A percentile compares a stretch with the other conserved stretches of the same genome.
Conservation (phyloP, 257 asterid genomes). For the Petunia secreta region DNA sequence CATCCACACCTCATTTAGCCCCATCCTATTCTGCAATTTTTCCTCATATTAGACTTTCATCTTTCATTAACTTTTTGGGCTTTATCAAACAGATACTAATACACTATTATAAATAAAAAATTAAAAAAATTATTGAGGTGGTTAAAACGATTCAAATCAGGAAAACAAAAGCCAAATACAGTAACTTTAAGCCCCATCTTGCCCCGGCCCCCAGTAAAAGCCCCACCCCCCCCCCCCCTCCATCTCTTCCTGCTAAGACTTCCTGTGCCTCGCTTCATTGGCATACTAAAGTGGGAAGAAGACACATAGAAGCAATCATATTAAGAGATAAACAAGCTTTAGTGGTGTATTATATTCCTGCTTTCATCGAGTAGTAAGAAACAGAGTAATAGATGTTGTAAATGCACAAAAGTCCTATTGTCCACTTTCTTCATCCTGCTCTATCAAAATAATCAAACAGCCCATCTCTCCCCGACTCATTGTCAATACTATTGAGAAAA, state of each 20-base stretch:
- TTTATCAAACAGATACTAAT: background rate
- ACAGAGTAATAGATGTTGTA: background rate
- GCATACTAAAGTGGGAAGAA: background rate
- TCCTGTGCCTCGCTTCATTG: background rate
- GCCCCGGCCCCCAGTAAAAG: background rate
- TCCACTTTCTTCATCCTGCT: background rate
- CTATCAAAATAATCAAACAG: background rate
- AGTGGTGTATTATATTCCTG: background rate
- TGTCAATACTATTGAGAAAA: background rate
- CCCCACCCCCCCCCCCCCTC: background rate
- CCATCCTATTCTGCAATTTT: background rate
- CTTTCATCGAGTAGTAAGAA: background rate
- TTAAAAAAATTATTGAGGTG: background rate
- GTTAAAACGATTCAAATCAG: background rate
- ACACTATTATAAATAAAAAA: background rate
- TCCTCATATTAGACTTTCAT: background rate
- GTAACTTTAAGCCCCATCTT: background rate
- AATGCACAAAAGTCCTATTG: background rate
- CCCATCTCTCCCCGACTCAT: background rate
- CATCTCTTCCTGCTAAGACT: background rate
- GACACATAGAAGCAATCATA: constrained; percentile 1
- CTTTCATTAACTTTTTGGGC: background rate
- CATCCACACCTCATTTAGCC: background rate
- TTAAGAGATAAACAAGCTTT: background rate
- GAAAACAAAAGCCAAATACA: background rate